These are phyloP conservation scores for Cinnamomum micranthum DNA, from an alignment of 164 flowering plant genomes.

Conservation along the genomic window DNA sequence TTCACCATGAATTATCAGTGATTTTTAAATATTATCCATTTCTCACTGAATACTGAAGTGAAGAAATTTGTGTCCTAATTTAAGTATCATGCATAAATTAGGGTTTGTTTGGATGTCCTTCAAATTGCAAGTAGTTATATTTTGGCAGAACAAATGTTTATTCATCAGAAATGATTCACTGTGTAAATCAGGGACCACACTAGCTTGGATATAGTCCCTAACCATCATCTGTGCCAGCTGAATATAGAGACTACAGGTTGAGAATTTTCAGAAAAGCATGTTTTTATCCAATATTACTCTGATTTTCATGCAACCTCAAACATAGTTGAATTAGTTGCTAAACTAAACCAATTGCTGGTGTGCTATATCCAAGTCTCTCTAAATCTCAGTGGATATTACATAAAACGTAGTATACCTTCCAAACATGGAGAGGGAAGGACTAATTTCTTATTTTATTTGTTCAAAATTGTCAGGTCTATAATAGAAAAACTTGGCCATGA, in stretches of 20 bases:
- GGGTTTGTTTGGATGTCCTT: not conserved
- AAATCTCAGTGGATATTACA: not conserved
- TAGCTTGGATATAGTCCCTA: not conserved
- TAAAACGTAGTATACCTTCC: not conserved
- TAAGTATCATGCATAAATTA: not conserved
- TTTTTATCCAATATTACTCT: too few species aligned
- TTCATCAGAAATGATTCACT: not conserved
- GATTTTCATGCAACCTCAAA: too few species aligned
- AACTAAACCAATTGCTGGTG: too few species aligned
- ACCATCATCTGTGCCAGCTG: not conserved
- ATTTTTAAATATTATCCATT: not conserved
- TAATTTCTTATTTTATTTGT: conserved; percentile 5
- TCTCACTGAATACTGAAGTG: not conserved
- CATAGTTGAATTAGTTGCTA: too few species aligned
- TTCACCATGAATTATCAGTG: not conserved
- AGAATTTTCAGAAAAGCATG: too few species aligned
- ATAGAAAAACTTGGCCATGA: conserved; percentile 68
- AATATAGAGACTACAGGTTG: not conserved
- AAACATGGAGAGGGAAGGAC: not conserved
- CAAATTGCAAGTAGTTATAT: not conserved
- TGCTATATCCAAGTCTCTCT: not conserved
- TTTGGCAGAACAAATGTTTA: not conserved
- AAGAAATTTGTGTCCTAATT: not conserved
- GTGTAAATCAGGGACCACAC: not conserved
- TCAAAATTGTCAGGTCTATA: conserved; percentile 45